These are phyloP conservation scores for Neoascochyta sp. DNA, from an alignment of 2,329 filamentous ascomycete species.

Conservation along the genomic window DNA sequence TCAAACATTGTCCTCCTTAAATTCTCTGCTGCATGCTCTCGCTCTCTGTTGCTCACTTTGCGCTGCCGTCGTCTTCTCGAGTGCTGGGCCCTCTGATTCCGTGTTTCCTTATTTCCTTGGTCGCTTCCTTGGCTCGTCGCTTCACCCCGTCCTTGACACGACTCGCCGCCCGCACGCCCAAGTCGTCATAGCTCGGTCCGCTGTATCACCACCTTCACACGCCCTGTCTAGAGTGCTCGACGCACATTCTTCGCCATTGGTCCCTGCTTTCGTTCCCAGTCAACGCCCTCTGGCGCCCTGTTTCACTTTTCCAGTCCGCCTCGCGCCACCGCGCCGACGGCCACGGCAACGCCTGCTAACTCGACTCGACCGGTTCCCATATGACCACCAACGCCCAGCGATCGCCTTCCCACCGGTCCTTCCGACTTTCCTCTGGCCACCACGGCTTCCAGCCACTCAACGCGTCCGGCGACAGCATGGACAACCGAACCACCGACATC, in stretches of 20 bases:
- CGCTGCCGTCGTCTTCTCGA: constrained; percentile 13
- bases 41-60: constrained; percentile 8
- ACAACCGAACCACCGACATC: constrained; percentile 55
- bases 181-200: constrained; percentile 15
- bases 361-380: constrained; percentile 8
- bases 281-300: constrained; percentile 2
- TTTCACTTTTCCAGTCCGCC: constrained; percentile 7
- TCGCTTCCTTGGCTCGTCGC: constrained; percentile 28
- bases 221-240: constrained; percentile 27
- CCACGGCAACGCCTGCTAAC: constrained; percentile 13
- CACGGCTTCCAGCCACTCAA: constrained; percentile 37
- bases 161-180: too few species aligned
- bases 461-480: constrained; percentile 37
- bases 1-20: constrained; percentile 8
- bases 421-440: constrained; percentile 31
- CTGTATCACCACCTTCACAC: constrained; percentile 13
- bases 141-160: too few species aligned
- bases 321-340: constrained; percentile 9
- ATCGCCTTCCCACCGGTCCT: constrained; percentile 33
- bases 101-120: constrained; percentile 15
- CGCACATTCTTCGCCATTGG: constrained; percentile 26
- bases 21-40: constrained; percentile 13
- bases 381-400: constrained; percentile 18
- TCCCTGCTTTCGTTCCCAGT: constrained; percentile 12
- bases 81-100: constrained; percentile 22